Percentiles rank a stretch among this genome's conserved stretches.
Conservation (phyloP, 2,329 filamentous ascomycete species). For the Diplodia corticola region DNA sequence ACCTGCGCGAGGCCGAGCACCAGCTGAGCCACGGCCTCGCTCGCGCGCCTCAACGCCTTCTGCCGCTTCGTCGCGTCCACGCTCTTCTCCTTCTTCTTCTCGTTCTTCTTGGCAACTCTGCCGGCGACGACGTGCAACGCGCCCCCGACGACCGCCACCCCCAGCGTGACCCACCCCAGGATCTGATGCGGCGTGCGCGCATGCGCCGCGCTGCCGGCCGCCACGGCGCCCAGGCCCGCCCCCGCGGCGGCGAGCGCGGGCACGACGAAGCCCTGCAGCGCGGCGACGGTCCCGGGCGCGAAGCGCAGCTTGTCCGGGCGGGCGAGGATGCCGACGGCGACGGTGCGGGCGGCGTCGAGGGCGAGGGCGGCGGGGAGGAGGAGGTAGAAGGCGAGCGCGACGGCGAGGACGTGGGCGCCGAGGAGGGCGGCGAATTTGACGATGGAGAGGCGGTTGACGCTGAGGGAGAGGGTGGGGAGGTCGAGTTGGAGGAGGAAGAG, state of each 20-base stretch:
- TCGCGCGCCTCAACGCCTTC: not conserved
- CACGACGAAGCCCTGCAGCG: not conserved
- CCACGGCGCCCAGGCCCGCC: not conserved
- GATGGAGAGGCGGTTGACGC: not conserved
- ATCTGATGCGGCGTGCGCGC: constrained; percentile 10
- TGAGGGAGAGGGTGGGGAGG: not conserved
- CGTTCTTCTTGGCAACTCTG: not conserved
- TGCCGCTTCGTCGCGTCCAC: not conserved
- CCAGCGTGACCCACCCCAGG: not conserved
- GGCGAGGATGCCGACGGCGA: not conserved
- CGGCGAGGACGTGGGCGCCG: constrained; percentile 2
- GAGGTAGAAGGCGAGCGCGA: constrained; percentile 12
- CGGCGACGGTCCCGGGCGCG: not conserved
- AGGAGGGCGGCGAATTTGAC: not conserved
- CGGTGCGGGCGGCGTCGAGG: not conserved
- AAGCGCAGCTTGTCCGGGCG: not conserved
- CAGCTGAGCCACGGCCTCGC: not conserved
- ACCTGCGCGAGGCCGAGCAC: not conserved
- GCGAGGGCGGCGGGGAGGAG: not conserved
- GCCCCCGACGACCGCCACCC: not conserved
- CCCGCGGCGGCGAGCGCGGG: not conserved
- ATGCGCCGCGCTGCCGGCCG: not conserved
- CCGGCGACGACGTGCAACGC: not conserved
- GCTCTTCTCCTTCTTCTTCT: no score
- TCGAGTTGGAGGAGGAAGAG: not conserved